Conservation (phyloP, 140 eudicot species). For the Anethum foeniculum region DNA sequence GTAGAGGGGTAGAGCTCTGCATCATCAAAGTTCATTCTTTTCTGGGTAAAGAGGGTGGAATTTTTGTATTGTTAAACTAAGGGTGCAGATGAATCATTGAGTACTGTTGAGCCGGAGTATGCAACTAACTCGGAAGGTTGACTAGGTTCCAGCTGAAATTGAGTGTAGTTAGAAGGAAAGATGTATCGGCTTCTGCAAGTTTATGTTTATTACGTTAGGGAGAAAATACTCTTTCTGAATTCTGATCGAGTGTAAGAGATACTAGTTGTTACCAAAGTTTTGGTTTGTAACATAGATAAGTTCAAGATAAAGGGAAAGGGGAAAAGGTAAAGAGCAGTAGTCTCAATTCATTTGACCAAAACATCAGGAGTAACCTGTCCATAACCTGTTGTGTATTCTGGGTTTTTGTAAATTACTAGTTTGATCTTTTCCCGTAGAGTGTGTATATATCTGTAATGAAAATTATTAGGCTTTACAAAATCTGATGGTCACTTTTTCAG, state of each 20-base stretch:
- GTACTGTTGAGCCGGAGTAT: not conserved
- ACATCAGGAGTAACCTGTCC: constrained; percentile 23
- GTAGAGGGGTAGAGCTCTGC: not conserved
- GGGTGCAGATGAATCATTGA: not conserved
- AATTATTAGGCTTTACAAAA: not conserved
- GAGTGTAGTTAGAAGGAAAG: constrained; percentile 16
- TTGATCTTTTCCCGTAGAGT: not conserved
- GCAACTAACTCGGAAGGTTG: not conserved
- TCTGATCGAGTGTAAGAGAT: constrained; percentile 25
- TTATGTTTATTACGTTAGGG: constrained; percentile 29
- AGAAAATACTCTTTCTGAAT: constrained; percentile 33
- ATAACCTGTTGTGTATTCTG: constrained; percentile 20
- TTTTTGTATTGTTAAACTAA: not conserved
- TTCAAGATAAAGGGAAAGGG: constrained; percentile 40
- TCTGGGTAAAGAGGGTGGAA: not conserved
- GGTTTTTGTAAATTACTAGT: not conserved
- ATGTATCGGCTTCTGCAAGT: constrained; percentile 37
- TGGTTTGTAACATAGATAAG: constrained; percentile 57
- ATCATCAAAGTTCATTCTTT: not conserved
- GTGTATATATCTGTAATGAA: not conserved
- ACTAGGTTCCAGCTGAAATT: not conserved
- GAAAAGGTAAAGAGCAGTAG: constrained; percentile 24
- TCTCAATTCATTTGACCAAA: constrained; percentile 23
- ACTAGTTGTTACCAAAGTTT: constrained; percentile 38
- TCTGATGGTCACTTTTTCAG: no score